A percentile compares a stretch with the other conserved stretches of the same genome.
phyloP scores from a whole-genome alignment of 768 basidiomycete genomes.

The Boletus huronensis region DNA sequence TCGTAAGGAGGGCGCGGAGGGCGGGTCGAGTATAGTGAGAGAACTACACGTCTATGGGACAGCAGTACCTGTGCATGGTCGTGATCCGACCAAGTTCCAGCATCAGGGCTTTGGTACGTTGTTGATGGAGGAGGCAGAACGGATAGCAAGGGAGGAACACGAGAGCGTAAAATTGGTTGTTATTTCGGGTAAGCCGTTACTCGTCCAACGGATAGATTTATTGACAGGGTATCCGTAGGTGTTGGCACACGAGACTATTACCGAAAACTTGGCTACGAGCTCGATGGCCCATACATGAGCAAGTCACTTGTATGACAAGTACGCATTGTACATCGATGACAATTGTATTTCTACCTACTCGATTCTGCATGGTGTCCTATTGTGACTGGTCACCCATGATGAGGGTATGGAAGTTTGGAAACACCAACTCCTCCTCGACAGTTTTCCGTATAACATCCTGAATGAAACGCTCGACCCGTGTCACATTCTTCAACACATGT shows the following conservation, averaged over 20 bases:
- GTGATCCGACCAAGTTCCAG: slow-evolving; percentile 98
- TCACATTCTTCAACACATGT: slow-evolving; percentile 93
- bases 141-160: slow-evolving; percentile 96
- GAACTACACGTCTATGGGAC: slow-evolving; percentile 98
- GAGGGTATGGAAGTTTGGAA: slow-evolving; percentile 91
- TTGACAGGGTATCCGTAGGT: slow-evolving; percentile 41
- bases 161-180: slow-evolving; percentile 95
- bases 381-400: slow-evolving; percentile 43
- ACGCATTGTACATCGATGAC: slow-evolving; percentile 2
- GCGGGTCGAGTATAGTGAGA: slow-evolving; percentile 87
- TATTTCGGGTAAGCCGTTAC: slow-evolving; percentile 71
- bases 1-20: slow-evolving; percentile 61
- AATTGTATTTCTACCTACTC: slow-evolving; percentile 10
- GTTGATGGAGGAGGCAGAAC: slow-evolving; percentile 98
- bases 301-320: slow-evolving; percentile 56
- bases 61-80: slow-evolving; percentile 93
- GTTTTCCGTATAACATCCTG: slow-evolving; percentile 95
- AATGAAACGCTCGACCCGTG: slow-evolving; percentile 91
- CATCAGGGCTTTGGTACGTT: slow-evolving; percentile 96
- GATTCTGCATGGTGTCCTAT: not conserved
- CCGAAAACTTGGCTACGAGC: slow-evolving; percentile 85
- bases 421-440: slow-evolving; percentile 92
- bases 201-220: not conserved
- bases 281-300: slow-evolving; percentile 98
- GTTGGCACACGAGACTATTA: slow-evolving; percentile 98